These are phyloP conservation scores for Colletotrichum liaoningense DNA, from an alignment of 2,329 filamentous ascomycete species.

Conservation along the genomic window DNA sequence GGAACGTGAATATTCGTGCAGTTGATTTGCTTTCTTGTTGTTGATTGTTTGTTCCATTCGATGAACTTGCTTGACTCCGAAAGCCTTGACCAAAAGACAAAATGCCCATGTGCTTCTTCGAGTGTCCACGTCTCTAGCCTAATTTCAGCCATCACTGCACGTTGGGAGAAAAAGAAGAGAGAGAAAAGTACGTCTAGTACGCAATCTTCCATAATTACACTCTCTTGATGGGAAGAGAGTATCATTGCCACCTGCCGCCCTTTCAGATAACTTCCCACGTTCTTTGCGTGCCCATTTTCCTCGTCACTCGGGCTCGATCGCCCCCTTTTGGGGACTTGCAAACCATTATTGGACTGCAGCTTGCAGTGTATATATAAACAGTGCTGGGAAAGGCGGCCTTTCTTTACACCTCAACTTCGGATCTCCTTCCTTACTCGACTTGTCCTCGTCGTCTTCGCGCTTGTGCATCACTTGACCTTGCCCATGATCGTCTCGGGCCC, in stretches of 20 bases:
- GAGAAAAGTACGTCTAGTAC: background rate
- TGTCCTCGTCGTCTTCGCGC: too few relatives aligned
- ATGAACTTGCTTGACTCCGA: background rate
- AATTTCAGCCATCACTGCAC: background rate
- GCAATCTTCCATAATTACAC: background rate
- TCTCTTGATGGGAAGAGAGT: background rate
- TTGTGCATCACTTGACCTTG: conserved; percentile 76
- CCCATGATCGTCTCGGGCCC: conserved; percentile 95
- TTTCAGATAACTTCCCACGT: background rate
- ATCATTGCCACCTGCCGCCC: background rate
- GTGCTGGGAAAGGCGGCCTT: too few relatives aligned
- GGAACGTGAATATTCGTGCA: background rate
- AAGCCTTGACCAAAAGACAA: background rate
- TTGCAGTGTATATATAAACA: background rate
- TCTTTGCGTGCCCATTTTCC: background rate
- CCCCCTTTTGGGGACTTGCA: background rate
- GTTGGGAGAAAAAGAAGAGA: background rate
- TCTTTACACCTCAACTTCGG: too few relatives aligned
- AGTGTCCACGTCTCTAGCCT: background rate
- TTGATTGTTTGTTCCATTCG: background rate
- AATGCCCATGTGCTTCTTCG: background rate
- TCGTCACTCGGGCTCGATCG: background rate
- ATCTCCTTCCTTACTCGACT: too few relatives aligned
- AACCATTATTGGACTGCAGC: background rate
- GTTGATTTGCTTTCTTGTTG: background rate